Evolutionary conservation across 345 rosid genomes (phyloP), one percentile per base, ranked within the genome.

Genomic region (Geranium brycei): DNA sequence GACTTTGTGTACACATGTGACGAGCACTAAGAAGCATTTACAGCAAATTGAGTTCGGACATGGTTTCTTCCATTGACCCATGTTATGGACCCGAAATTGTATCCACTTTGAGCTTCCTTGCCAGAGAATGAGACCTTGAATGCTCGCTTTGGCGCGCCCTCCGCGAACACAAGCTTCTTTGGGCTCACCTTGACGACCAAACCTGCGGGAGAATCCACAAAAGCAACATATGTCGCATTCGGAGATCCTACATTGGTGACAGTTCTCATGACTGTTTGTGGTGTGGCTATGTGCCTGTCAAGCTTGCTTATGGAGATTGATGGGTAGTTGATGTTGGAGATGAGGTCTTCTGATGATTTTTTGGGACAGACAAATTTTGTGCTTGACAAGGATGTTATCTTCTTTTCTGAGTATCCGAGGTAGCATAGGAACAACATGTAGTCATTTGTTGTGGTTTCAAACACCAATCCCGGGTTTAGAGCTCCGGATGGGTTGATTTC

Each of bases 401-500:
- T 73, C 64, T 82, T 81, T 59, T 81, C 78, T 15, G 91, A 62
- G 59, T 80, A 87, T 18, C 91, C 85, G 10, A 41, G 62, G 65
- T 75, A 85, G 69, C 95, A 85, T 13, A 85, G 87, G 74, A 85
- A 87, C 10, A 62, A 65, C 23, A 87, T 77, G 65, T 82, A 81
- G 57, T 90, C 90, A 18, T 69, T 19, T 0, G 64, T 67, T 23
- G 80, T 78, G 60, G 88, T 85, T 71, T 85, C 82, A 19, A 83
- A 85, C n/a, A 85, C 83, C 62, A 90, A 60, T 40, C 97, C 97
- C 12, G 96, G 96, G 64, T 85, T 66, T 17, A 85, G 79, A 30
- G 96, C 95, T 66, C 65, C 75, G 3, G 66, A 63, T 4, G 88
- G 96, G 47, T 63, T 77, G 32, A 87, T 77, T 74, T 83, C 91